phyloP scores from a whole-genome alignment of 495 filamentous ascomycete genomes.

The Xylaria bambusicola region DNA sequence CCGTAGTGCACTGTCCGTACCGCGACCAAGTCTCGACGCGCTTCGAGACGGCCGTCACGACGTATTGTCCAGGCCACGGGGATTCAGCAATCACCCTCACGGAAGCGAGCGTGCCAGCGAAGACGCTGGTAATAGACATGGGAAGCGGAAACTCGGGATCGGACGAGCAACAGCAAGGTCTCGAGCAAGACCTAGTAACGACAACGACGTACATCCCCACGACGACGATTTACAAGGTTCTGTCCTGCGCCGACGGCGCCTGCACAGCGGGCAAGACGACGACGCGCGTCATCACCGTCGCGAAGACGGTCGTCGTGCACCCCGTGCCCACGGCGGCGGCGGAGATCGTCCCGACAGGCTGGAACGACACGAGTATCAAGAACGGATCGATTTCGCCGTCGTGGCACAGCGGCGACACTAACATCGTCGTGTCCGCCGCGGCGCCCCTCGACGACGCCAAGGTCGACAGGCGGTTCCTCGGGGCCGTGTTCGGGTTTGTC shows the following conservation, averaged over 20 bases:
- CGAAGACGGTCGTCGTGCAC: conserved; percentile 14
- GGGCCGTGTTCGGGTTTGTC: not conserved
- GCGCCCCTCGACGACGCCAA: not conserved
- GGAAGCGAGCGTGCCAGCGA: not conserved
- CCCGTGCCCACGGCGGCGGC: not conserved
- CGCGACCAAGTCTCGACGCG: conserved; percentile 13
- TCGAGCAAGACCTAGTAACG: not conserved
- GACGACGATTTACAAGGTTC: conserved; percentile 9
- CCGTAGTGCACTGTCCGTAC: not conserved
- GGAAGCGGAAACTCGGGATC: not conserved
- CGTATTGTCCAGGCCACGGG: conserved; percentile 22
- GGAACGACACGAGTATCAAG: not conserved
- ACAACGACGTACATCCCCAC: conserved; percentile 5
- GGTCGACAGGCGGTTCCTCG: not conserved
- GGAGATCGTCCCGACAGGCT: not conserved
- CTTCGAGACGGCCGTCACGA: conserved; percentile 22
- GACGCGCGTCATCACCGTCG: conserved; percentile 18
- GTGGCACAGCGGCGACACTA: not conserved
- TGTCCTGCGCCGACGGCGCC: conserved; percentile 8
- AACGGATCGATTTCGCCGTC: not conserved
- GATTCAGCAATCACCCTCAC: not conserved
- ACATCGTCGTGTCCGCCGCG: not conserved
- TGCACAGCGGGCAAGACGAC: conserved; percentile 20
- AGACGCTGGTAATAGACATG: not conserved
- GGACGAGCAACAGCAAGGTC: not conserved